phyloP scores from a whole-genome alignment of 2,329 filamentous ascomycete species.

The Pyrenochaeta sp. region DNA sequence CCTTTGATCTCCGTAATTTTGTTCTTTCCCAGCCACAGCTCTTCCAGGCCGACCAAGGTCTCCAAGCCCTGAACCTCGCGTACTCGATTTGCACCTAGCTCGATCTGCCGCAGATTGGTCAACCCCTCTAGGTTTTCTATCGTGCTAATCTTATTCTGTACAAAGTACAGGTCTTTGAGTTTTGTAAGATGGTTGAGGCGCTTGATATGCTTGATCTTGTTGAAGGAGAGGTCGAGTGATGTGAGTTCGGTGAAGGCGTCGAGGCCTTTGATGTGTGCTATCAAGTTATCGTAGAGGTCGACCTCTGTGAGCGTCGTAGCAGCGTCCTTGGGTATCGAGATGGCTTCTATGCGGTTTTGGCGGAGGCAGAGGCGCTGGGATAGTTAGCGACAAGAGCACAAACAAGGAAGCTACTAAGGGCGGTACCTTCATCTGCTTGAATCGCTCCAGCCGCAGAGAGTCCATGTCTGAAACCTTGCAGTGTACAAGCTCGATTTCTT shows the following conservation, averaged over 20 bases:
- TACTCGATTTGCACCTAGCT: constrained; percentile 92
- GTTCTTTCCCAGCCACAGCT: constrained; percentile 96
- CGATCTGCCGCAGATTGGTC: constrained; percentile 79
- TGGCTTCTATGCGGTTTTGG: constrained; percentile 85
- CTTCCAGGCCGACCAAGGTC: constrained; percentile 76
- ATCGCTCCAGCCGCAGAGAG: constrained; percentile 82
- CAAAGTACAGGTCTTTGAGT: constrained; percentile 86
- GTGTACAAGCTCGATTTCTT: constrained; percentile 84
- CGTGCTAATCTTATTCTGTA: constrained; percentile 89
- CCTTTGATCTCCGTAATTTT: constrained; percentile 87
- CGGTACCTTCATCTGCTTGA: constrained; percentile 71
- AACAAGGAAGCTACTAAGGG: too few relatives aligned
- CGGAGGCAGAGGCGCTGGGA: constrained; percentile 80
- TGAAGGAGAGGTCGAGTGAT: constrained; percentile 91
- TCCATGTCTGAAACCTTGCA: constrained; percentile 81
- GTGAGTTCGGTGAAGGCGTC: constrained; percentile 79
- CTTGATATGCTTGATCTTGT: constrained; percentile 99
- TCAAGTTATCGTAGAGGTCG: constrained; percentile 96
- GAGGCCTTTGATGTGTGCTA: constrained; percentile 84
- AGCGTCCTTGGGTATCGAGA: constrained; percentile 76
- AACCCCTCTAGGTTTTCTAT: constrained; percentile 87
- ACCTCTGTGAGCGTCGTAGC: constrained; percentile 78
- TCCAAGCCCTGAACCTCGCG: constrained; percentile 88
- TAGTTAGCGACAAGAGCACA: constrained; percentile 7
- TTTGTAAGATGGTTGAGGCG: constrained; percentile 79